Percentiles rank a stretch among this genome's conserved stretches.
Evolutionary conservation across 768 basidiomycete genomes (phyloP).

Genomic region (Pleurotus eryngii): DNA sequence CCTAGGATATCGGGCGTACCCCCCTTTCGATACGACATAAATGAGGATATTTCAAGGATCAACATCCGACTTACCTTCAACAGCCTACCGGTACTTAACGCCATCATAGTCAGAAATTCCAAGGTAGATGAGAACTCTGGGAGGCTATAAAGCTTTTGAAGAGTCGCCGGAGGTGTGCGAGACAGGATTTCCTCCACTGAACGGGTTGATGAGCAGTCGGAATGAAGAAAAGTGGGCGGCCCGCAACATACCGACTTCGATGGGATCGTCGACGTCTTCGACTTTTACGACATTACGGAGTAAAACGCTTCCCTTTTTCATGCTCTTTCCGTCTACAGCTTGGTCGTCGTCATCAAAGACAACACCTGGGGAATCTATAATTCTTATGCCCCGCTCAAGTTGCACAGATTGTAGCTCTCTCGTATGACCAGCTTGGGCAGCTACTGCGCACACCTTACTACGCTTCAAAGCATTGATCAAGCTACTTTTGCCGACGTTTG

Average conservation of each 20-base stretch:
- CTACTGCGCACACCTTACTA: constrained; percentile 86
- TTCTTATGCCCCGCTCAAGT: constrained; percentile 87
- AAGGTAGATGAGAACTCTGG: constrained; percentile 69
- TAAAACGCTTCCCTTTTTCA: constrained; percentile 61
- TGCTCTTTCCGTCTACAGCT: constrained; percentile 34
- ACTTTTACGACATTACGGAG: constrained; percentile 88
- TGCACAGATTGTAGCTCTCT: constrained; percentile 89
- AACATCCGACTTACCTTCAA: constrained; percentile 55
- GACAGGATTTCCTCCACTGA: constrained; percentile 83
- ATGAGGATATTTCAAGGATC: neutral
- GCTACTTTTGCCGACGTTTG: constrained; percentile 96
- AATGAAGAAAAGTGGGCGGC: neutral
- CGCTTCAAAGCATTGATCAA: constrained; percentile 91
- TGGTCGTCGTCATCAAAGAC: constrained; percentile 82
- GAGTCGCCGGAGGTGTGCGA: constrained; percentile 64
- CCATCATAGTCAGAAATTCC: constrained; percentile 89
- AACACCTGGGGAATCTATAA: constrained; percentile 97
- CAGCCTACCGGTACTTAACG: constrained; percentile 77
- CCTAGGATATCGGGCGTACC: constrained; percentile 87
- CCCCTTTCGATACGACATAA: constrained; percentile 44
- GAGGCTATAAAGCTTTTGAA: constrained; percentile 84
- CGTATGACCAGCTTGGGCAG: constrained; percentile 92
- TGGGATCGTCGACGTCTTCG: constrained; percentile 88
- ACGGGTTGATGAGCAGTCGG: neutral
- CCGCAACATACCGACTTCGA: constrained; percentile 68